Evolutionary conservation across 2,329 filamentous ascomycete species (phyloP).

Genomic region (Xylaria polymorpha): DNA sequence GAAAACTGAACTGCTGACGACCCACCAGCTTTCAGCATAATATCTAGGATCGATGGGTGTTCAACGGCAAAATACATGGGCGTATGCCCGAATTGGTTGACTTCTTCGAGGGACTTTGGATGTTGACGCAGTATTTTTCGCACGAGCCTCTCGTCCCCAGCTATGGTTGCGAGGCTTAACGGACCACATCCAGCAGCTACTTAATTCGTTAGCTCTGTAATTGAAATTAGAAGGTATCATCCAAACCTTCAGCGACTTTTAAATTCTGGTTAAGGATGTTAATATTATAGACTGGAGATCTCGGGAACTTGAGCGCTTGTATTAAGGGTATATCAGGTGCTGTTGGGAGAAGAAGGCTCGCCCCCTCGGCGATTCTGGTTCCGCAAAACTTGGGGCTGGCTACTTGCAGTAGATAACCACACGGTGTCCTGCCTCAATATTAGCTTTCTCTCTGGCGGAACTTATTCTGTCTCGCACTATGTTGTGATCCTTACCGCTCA

Average conservation of each 20-base stretch:
- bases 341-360: neutral
- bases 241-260: constrained; percentile 22
- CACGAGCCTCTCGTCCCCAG: constrained; percentile 10
- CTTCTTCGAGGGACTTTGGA: constrained; percentile 12
- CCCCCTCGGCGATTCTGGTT: too few relatives aligned
- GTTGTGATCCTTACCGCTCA: constrained; percentile 4
- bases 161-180: constrained; percentile 20
- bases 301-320: too few relatives aligned
- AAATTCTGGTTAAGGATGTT: neutral
- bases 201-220: neutral
- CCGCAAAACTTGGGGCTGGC: too few relatives aligned
- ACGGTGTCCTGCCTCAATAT: constrained; percentile 4
- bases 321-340: constrained; percentile 4
- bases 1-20: neutral
- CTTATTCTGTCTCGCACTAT: neutral
- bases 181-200: constrained; percentile 22
- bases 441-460: neutral
- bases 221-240: neutral
- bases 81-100: neutral
- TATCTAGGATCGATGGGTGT: constrained; percentile 5
- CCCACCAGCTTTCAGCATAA: constrained; percentile 6
- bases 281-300: too few relatives aligned
- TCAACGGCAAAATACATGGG: constrained; percentile 3
- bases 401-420: too few relatives aligned
- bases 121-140: constrained; percentile 2